These are phyloP conservation scores for Xylaria sp. DNA, from an alignment of 2,329 filamentous ascomycete genomes.

Conservation along the genomic window DNA sequence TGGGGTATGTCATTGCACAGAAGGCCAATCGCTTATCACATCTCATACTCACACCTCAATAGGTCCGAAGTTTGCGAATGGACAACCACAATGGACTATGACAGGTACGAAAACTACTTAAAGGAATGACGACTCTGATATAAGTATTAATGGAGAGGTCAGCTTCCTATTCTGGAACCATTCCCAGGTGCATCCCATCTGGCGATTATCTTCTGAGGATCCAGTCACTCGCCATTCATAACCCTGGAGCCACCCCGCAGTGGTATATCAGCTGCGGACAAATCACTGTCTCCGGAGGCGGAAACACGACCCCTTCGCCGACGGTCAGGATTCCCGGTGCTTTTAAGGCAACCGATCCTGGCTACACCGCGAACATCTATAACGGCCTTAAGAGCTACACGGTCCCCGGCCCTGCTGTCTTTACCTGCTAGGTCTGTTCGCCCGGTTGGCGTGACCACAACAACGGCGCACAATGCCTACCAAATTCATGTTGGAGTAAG, in stretches of 20 bases:
- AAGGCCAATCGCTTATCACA: background rate
- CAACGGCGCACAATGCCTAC: background rate
- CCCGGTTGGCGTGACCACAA: background rate
- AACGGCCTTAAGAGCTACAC: conserved; percentile 38
- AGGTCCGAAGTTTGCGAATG: conserved; percentile 44
- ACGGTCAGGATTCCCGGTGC: conserved; percentile 49
- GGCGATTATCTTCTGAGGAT: conserved; percentile 66
- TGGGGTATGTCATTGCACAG: conserved; percentile 37
- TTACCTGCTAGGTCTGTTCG: conserved; percentile 29
- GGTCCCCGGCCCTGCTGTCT: conserved; percentile 38
- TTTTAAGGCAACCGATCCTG: conserved; percentile 50
- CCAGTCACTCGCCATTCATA: conserved; percentile 66
- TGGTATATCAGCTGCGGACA: conserved; percentile 56
- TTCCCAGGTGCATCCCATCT: conserved; percentile 57
- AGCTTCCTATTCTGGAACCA: conserved; percentile 47
- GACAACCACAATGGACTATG: conserved; percentile 44
- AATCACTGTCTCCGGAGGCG: conserved; percentile 51
- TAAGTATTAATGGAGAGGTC: background rate
- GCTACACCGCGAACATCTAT: conserved; percentile 44
- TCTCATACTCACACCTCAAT: background rate
- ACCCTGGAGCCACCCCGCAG: conserved; percentile 52
- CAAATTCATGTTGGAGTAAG: background rate
- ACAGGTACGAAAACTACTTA: conserved; percentile 31
- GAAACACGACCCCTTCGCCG: conserved; percentile 41
- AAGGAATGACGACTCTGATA: background rate